Conservation (phyloP, 2,329 filamentous ascomycete species). For the Paraphoma sp. region DNA sequence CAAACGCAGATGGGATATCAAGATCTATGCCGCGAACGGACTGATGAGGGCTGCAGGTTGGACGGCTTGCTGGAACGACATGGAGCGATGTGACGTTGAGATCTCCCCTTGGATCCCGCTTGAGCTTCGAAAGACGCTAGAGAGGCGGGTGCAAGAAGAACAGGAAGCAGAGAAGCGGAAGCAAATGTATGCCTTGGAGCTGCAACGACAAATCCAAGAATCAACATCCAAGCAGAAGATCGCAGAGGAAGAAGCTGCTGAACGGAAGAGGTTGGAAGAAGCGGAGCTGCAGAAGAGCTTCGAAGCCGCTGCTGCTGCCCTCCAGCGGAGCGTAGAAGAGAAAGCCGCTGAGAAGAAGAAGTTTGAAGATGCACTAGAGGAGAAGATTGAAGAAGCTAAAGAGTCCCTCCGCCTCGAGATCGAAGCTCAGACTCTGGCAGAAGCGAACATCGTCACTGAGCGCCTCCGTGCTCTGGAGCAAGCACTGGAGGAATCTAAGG, state of each 20-base stretch:
- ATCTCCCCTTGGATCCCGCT: constrained; percentile 76
- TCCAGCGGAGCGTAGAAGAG: constrained; percentile 34
- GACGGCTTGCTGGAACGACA: constrained; percentile 93
- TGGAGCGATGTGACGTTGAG: constrained; percentile 98
- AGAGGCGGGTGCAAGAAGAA: constrained; percentile 56
- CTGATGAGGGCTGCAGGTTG: constrained; percentile 91
- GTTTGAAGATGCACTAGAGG: constrained; percentile 34
- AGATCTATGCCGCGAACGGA: constrained; percentile 93
- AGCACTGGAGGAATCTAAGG: constrained; percentile 28
- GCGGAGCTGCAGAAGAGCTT: constrained; percentile 33
- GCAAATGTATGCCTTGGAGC: constrained; percentile 36
- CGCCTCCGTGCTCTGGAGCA: constrained; percentile 39
- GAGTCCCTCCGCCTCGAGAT: constrained; percentile 41
- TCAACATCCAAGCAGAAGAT: constrained; percentile 38
- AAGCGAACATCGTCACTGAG: constrained; percentile 36
- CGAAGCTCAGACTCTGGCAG: constrained; percentile 36
- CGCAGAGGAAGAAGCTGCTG: constrained; percentile 32
- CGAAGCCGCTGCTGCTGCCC: constrained; percentile 32
- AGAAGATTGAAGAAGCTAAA: constrained; percentile 41
- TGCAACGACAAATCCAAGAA: constrained; percentile 40
- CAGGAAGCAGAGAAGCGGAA: constrained; percentile 37
- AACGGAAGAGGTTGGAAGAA: constrained; percentile 34
- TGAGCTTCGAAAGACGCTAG: constrained; percentile 65
- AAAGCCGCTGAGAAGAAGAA: constrained; percentile 35
- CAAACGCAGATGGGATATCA: constrained; percentile 74